Evolutionary conservation across 75 land plant genomes (phyloP), one percentile per base, ranked within the genome.

Genomic region (Pinus taeda): DNA sequence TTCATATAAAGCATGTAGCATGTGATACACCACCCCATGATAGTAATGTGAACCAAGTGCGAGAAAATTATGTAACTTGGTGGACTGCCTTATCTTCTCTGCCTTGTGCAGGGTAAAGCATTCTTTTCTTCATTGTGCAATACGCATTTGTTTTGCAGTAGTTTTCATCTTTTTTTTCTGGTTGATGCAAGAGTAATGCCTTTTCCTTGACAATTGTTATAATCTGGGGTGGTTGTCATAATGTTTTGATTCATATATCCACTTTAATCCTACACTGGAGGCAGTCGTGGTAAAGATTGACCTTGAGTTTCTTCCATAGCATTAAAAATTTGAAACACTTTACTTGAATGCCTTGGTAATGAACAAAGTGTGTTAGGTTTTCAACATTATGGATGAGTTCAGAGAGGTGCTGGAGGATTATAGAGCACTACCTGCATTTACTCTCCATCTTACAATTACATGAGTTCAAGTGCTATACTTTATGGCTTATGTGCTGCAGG

Each of bases 341-440:
- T 9, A 33, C 12, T 36, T 65, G 18, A 36, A 20, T 33, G 20
- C 18, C 36, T 36, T 17, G 8, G 39, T 65, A 17, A 30, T 33
- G 29, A 64, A 15, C 67, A 64, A 64, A 64, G 67, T 33, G 17
- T 30, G 67, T 64, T 39, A 67, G 71, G 6, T 67, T 67, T 7
- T 11, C 36, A 67, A 21, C 42, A n/a, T 20, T 67, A 39, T 1
- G 71, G 71, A 37, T 39, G 22, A 18, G 71, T 33, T 36, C 3
- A 49, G 42, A 17, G 37, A 30, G 18, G 42, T 13, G 70, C 17
- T 15, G 69, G 18, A 15, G 70, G 18, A 33, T 66, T 36, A 37
- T 67, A 21, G 15, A 64, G 37, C 37, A 65, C 6, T 20, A 15
- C 18, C 69, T 65, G 69, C 42, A 11, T 33, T 6, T 33, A 17